Evolutionary conservation across 2,329 filamentous ascomycete species (phyloP).

Genomic region (Atkinsonella hypoxylon): DNA sequence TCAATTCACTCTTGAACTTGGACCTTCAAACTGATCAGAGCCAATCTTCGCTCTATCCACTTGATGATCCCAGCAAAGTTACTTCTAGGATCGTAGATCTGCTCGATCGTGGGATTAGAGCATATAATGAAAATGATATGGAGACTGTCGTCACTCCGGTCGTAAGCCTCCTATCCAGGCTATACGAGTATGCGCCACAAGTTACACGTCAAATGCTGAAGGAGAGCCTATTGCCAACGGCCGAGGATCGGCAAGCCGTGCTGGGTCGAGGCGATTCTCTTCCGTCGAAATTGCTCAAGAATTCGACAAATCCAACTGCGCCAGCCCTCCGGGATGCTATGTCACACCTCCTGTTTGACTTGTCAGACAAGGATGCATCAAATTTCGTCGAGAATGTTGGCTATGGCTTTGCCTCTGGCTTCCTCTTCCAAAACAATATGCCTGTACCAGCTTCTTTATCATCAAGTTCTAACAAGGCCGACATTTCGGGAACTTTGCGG

Average conservation of each 20-base stretch:
- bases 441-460: slow-evolving; percentile 57
- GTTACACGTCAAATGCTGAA: slow-evolving; percentile 50
- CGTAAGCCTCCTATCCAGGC: slow-evolving; percentile 56
- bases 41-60: slow-evolving; percentile 53
- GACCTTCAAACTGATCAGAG: slow-evolving; percentile 48
- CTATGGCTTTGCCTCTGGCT: slow-evolving; percentile 87
- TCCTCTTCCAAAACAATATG: slow-evolving; percentile 75
- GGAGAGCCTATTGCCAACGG: slow-evolving; percentile 58
- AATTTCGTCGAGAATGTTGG: slow-evolving; percentile 85
- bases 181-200: slow-evolving; percentile 59
- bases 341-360: slow-evolving; percentile 70
- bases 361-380: slow-evolving; percentile 68
- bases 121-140: slow-evolving; percentile 56
- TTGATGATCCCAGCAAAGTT: slow-evolving; percentile 44
- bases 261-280: slow-evolving; percentile 66
- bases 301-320: slow-evolving; percentile 62
- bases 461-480: slow-evolving; percentile 26
- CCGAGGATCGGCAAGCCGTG: slow-evolving; percentile 62
- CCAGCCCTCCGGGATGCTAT: slow-evolving; percentile 64
- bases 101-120: slow-evolving; percentile 51
- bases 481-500: slow-evolving; percentile 19
- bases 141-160: slow-evolving; percentile 62
- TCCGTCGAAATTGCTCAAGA: slow-evolving; percentile 62
- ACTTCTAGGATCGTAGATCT: slow-evolving; percentile 56
- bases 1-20: slow-evolving; percentile 75